These are phyloP conservation scores for Globisporangium paroecandrum DNA, from an alignment of 352 stramenopile species.

Conservation along the genomic window DNA sequence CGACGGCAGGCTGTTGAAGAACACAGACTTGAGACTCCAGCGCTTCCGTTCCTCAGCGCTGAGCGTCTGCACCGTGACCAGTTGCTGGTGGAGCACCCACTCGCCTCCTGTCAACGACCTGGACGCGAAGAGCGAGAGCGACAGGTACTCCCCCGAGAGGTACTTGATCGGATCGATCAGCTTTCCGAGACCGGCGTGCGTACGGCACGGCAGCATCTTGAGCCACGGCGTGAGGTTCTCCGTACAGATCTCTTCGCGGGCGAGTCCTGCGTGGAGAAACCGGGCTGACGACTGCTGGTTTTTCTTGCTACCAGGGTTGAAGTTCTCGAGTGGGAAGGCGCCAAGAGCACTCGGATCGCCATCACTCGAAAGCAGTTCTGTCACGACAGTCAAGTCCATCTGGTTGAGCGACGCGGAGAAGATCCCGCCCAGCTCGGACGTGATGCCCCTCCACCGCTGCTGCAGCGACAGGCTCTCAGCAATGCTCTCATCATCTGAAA, in stretches of 20 bases:
- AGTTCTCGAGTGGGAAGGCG: constrained; percentile 1
- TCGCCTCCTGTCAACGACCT: constrained; percentile 13
- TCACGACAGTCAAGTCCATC: constrained; percentile 59
- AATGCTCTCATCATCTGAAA: not conserved
- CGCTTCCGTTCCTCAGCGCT: constrained; percentile 20
- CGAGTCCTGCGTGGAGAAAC: constrained; percentile 64
- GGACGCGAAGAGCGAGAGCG: constrained; percentile 49
- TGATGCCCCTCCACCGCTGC: constrained; percentile 67
- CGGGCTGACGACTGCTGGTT: not conserved
- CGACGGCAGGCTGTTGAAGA: constrained; percentile 28
- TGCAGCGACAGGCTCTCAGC: constrained; percentile 15
- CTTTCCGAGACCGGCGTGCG: constrained; percentile 50
- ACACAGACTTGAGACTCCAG: constrained; percentile 45
- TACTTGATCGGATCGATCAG: constrained; percentile 74
- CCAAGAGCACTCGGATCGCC: constrained; percentile 22
- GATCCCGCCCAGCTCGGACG: constrained; percentile 67
- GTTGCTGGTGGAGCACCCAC: constrained; percentile 52
- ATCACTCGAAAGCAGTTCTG: constrained; percentile 12
- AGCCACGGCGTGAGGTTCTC: constrained; percentile 88
- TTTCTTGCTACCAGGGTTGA: not conserved
- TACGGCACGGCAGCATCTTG: constrained; percentile 82
- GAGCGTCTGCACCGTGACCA: constrained; percentile 49
- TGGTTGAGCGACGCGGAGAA: constrained; percentile 84
- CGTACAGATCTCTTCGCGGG: constrained; percentile 82
- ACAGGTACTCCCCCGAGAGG: constrained; percentile 69